phyloP scores from a whole-genome alignment of 352 stramenopile species.

The Globisporangium orthogonon region DNA sequence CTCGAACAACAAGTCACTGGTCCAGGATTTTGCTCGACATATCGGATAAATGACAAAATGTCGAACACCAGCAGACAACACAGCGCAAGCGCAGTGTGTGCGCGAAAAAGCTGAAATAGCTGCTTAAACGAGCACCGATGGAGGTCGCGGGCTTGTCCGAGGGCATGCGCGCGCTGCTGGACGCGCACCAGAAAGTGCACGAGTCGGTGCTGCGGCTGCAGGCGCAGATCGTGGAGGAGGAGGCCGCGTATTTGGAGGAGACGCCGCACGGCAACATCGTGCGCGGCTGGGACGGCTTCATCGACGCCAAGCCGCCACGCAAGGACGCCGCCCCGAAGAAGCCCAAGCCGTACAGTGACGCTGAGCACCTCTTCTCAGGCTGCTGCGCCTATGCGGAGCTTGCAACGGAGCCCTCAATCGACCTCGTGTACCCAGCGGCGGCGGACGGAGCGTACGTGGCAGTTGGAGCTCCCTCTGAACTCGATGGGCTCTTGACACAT shows the following conservation, averaged over 20 bases:
- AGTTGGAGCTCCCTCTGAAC: background rate
- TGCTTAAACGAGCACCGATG: conserved; percentile 6
- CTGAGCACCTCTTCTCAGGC: conserved; percentile 75
- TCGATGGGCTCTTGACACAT: no score
- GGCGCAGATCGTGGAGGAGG: conserved; percentile 72
- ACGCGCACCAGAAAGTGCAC: conserved; percentile 63
- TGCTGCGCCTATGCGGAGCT: conserved; percentile 63
- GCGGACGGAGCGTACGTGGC: conserved; percentile 6
- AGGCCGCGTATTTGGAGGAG: conserved; percentile 74
- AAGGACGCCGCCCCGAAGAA: conserved; percentile 80
- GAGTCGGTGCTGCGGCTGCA: conserved; percentile 66
- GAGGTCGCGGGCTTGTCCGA: conserved; percentile 32
- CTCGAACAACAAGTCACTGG: no score
- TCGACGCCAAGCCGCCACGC: conserved; percentile 69
- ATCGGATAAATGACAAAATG: no score
- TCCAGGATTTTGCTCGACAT: no score
- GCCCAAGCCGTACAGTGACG: conserved; percentile 66
- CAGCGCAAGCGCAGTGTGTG: no score
- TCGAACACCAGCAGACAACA: no score
- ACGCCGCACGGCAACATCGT: conserved; percentile 86
- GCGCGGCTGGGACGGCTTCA: conserved; percentile 83
- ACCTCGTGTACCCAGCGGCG: conserved; percentile 38
- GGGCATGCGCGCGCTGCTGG: conserved; percentile 65
- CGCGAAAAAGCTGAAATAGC: no score
- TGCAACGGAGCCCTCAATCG: conserved; percentile 37